These are phyloP conservation scores for Teunomyces pallodes DNA, from an alignment of 805 yeast genomes.

Conservation along the genomic window DNA sequence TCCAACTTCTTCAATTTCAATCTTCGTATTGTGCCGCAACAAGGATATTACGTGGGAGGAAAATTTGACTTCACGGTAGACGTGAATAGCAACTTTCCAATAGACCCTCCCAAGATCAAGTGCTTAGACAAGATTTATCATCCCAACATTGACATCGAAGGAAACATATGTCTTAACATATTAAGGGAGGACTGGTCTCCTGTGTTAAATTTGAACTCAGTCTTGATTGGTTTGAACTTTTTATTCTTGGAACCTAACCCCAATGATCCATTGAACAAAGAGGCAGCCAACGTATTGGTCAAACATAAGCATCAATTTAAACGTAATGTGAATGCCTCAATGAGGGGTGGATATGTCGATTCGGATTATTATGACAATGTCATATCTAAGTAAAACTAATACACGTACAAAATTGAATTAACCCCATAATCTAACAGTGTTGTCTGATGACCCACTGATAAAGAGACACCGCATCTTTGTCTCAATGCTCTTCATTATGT, in stretches of 20 bases:
- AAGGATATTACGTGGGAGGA: constrained; percentile 73
- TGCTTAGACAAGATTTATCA: constrained; percentile 77
- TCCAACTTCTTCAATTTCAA: constrained; percentile 60
- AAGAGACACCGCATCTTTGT: constrained; percentile 58
- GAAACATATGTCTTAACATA: constrained; percentile 89
- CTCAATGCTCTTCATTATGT: constrained; percentile 32
- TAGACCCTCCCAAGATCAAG: constrained; percentile 84
- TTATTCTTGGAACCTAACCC: constrained; percentile 89
- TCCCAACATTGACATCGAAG: constrained; percentile 88
- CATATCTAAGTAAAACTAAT: background rate
- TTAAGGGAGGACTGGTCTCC: constrained; percentile 97
- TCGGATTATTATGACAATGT: constrained; percentile 9
- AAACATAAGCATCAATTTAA: constrained; percentile 45
- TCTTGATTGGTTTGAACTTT: constrained; percentile 81
- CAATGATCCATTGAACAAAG: constrained; percentile 87
- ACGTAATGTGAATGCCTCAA: constrained; percentile 54
- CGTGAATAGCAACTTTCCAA: constrained; percentile 76
- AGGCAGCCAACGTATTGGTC: constrained; percentile 64
- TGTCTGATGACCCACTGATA: constrained; percentile 64
- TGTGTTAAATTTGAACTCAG: constrained; percentile 74
- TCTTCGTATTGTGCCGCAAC: constrained; percentile 59
- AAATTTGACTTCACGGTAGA: constrained; percentile 64
- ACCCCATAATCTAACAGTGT: constrained; percentile 54
- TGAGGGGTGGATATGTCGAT: constrained; percentile 70
- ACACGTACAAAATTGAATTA: constrained; percentile 12